A percentile compares a stretch with the other conserved stretches of the same genome.
phyloP scores from a whole-genome alignment of 2,329 filamentous ascomycete species.

The Aspergillus sp. region DNA sequence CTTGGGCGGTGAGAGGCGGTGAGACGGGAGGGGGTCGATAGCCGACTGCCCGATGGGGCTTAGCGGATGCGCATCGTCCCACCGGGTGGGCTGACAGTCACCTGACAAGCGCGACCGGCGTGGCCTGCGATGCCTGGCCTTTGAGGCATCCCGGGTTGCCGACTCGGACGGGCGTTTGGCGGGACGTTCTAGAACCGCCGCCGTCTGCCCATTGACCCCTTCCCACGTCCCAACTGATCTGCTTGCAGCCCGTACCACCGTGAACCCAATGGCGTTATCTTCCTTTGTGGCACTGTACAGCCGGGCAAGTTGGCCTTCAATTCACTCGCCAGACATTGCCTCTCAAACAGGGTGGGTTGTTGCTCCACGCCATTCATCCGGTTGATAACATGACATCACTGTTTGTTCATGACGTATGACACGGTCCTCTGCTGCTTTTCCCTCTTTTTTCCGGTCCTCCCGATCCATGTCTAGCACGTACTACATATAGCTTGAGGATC shows the following conservation, averaged over 20 bases:
- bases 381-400: conserved; percentile 22
- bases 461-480: not conserved
- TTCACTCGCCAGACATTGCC: not conserved
- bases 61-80: conserved; percentile 11
- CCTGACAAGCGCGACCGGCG: not conserved
- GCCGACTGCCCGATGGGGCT: conserved; percentile 10
- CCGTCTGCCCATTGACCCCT: not conserved
- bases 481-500: not conserved
- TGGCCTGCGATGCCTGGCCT: no score
- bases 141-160: no score
- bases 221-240: no score
- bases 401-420: conserved; percentile 22
- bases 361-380: not conserved
- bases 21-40: not conserved
- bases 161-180: no score
- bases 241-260: no score
- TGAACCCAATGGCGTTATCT: not conserved
- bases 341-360: not conserved
- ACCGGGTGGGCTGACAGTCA: conserved; percentile 8
- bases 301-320: not conserved
- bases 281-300: not conserved
- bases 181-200: not conserved
- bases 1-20: not conserved
- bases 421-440: not conserved
- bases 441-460: not conserved